Evolutionary conservation across 768 basidiomycete species (phyloP), one percentile per base, ranked within the genome.

Genomic region (Macrolepiota dolichaula): DNA sequence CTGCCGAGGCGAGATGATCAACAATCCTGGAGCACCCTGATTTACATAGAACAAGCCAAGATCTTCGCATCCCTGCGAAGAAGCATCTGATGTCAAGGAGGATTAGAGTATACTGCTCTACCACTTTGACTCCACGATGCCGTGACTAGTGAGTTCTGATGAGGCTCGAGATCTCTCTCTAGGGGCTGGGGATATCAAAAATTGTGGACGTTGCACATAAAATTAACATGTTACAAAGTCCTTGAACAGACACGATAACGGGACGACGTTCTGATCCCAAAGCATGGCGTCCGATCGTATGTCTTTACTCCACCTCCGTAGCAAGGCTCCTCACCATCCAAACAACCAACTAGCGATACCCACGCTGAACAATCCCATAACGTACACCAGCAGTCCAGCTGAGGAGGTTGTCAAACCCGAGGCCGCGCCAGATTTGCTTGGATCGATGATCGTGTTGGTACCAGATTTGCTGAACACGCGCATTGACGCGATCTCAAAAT

Each of bases 401-500:
- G 49, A 38, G 19, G 36, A 11, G 25, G 35, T 24, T 11, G 19
- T 19, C 19, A 54, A 24, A 2, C 29, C 59, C 22, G 58, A 36
- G 15, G 63, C 55, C 22, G 59, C 36, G 46, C 12, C 60, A 24
- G 37, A 24, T 49, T 17, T 40, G n/a, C 37, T 19, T 38, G 52
- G 36, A 42, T 35, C 35, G 24, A 66, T 61, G 22, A 67, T 61
- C n/a, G 68, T 68, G 42, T 66, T 68, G 9, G 65, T 71, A n/a
- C 67, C 66, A 37, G 67, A 32, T 53, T 67, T 65, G 57, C 69
- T 69, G 60, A 68, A 69, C 47, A 69, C 67, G 22, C 65, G 66
- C 55, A 90, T 76, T 29, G 79, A 85, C 13, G 80, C 77, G 56
- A 93, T 79, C 69, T 92, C 90, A 65, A 91, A 94, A 74, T 86